Base-by-base conservation (phyloP, 768 basidiomycete genomes). In the Russula foetens region DNA sequence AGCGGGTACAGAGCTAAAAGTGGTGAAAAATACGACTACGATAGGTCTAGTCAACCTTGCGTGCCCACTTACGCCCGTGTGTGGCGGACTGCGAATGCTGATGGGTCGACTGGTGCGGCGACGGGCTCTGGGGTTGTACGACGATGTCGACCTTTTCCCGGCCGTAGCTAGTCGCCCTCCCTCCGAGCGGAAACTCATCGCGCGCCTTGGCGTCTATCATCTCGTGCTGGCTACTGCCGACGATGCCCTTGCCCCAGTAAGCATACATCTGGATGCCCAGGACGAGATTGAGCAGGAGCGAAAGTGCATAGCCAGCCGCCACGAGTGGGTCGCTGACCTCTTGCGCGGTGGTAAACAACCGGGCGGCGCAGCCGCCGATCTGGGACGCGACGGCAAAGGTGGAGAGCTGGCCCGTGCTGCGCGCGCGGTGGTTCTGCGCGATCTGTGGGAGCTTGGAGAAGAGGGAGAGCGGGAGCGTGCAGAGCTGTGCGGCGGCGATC, bases 391-490 rank as follows among this genome's bases (percentile, higher is more conserved):
- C 92, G 26, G 94, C 93, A 69, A 99, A 91, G 0, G 92, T 84
- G 12, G 92, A 95, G 44, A 99, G 87, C 69, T 98, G 93, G 12
- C 97, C 97, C 0, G 97, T 98, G 7, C 87, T 90, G 51, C 79
- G 73, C 5, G 83, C 77, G 47, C 81, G 81, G 58, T 82, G 71
- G 76, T 97, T 99, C 67, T 90, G 84, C 55, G 79, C 67, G 72
- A 98, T 98, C 67, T 98, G 97, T 6, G 97, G 97, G 48, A 97
- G 74, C 74, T 98, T 98, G 62, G 93, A 93, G 72, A 91, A 86
- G 31, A 98, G 79, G 3, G 92, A 89, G 26, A 98, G 82, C 0
- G 97, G 97, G 38, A 99, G 85, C 4, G 95, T 97, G 58, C 83
- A 75, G 14, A 92, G 75, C 72, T 98, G 94, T 38, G 95, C 81